These are phyloP conservation scores for Fistulifera solaris DNA, from an alignment of 108 stramenopile species.

Conservation along the genomic window DNA sequence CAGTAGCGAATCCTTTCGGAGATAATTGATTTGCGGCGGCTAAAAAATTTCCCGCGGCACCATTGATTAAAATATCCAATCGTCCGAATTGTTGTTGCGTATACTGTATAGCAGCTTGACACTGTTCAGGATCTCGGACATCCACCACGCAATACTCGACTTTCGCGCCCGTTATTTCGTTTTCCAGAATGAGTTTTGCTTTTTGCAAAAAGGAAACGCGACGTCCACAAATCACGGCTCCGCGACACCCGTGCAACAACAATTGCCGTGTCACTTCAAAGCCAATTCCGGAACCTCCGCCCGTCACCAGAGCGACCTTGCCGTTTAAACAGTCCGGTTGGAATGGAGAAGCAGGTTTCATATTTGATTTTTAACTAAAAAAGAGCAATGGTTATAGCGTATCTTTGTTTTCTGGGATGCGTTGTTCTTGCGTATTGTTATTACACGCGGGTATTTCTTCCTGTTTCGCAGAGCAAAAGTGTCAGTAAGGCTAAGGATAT, in stretches of 20 bases:
- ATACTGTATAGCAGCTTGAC: slow-evolving; percentile 47
- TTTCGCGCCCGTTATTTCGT: slow-evolving; percentile 2
- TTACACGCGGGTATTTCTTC: no score
- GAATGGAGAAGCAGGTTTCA: slow-evolving; percentile 43
- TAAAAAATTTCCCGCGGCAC: slow-evolving; percentile 91
- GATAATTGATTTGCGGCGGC: slow-evolving; percentile 66
- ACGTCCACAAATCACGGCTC: slow-evolving; percentile 70
- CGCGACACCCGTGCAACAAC: slow-evolving; percentile 57
- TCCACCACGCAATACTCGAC: slow-evolving; percentile 51
- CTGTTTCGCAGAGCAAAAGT: no score
- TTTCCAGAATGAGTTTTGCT: slow-evolving; percentile 32
- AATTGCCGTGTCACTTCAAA: slow-evolving; percentile 76
- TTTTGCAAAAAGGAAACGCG: slow-evolving; percentile 59
- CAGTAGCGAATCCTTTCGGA: slow-evolving; percentile 88
- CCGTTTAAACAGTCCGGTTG: slow-evolving; percentile 51
- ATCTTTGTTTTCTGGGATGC: no score
- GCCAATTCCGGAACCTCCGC: slow-evolving; percentile 80
- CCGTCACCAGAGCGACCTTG: slow-evolving; percentile 74
- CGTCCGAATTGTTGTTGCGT: slow-evolving; percentile 42
- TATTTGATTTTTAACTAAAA: no score
- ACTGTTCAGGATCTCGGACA: slow-evolving; percentile 61
- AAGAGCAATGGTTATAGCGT: no score
- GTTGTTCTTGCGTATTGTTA: no score
- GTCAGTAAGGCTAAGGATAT: no score
- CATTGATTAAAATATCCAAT: slow-evolving; percentile 81